Base-by-base conservation (phyloP, 2,329 filamentous ascomycete species). In the Nigrograna mackinnonii region DNA sequence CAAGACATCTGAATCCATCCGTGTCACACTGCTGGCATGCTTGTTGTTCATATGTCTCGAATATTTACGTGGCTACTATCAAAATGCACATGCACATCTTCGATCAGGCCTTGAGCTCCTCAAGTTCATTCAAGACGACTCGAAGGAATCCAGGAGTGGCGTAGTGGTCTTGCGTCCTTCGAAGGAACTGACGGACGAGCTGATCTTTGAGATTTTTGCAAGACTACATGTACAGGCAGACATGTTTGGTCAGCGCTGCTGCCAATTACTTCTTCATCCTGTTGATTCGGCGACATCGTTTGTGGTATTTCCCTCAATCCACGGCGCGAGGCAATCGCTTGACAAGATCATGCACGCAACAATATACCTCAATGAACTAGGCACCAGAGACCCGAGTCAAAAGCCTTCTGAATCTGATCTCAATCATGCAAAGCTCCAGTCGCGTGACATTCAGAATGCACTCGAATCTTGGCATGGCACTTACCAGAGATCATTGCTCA, bases 161-260 rank as follows among this genome's bases (percentile, higher is more conserved):
- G 12, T 13, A 5, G 48, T 5, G 24, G n/a, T n/a, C n/a, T n/a
- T n/a, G n/a, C n/a, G n/a, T n/a, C n/a, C n/a, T n/a, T n/a, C n/a
- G n/a, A n/a, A n/a, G n/a, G n/a, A n/a, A n/a, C n/a, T 55, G 4
- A 34, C 58, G 1, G 74, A 79, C 33, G 62, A 70, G 28, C 73
- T 68, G 61, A 71, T 79, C 13, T 47, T 70, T 3, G 72, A 76
- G 43, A 66, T 64, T 2, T 73, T 79, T 22, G 55, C 58, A 2
- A 57, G 63, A 12, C 37, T 59, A 3, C 37, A 54, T 7, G 33
- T 58, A 4, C 57, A 57, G 35, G 40, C 34, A 2, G 43, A 31
- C 19, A 43, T 62, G 6, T 59, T 60, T 24, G 42, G 42, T 6
- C 41, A 47, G 6, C 22, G 18, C 14, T 30, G 28, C 19, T 21